A percentile compares a stretch with the other conserved stretches of the same genome.
These are phyloP conservation scores for Colletotrichum tanaceti DNA, from an alignment of 2,329 filamentous ascomycete genomes.

Conservation along the genomic window DNA sequence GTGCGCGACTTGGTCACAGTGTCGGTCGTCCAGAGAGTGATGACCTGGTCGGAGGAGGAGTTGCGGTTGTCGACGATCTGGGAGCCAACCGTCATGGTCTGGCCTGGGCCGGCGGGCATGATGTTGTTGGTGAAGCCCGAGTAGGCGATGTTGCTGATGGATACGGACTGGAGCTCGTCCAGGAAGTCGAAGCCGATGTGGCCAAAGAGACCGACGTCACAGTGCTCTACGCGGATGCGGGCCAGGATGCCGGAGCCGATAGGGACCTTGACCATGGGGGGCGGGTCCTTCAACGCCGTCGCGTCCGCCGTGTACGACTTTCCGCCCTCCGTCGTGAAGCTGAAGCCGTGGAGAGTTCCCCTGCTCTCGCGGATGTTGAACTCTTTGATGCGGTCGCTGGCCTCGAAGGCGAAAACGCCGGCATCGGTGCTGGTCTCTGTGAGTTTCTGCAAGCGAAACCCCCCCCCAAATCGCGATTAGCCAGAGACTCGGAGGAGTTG, in stretches of 20 bases:
- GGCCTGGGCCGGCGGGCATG: constrained; percentile 34
- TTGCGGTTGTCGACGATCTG: constrained; percentile 42
- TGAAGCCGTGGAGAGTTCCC: constrained; percentile 22
- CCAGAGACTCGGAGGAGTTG: not conserved
- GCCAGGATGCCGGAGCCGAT: constrained; percentile 37
- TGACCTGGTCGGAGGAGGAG: constrained; percentile 36
- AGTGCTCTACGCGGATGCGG: constrained; percentile 33
- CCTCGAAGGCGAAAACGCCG: constrained; percentile 17
- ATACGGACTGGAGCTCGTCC: constrained; percentile 40
- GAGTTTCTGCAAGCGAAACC: constrained; percentile 6
- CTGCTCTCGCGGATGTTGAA: constrained; percentile 12
- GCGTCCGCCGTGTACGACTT: constrained; percentile 18
- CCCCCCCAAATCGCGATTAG: too few species aligned
- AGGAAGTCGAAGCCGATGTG: constrained; percentile 39
- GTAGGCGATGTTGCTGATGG: constrained; percentile 40
- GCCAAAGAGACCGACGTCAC: constrained; percentile 30
- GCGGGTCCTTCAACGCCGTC: not conserved
- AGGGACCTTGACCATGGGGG: constrained; percentile 16
- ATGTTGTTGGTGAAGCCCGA: constrained; percentile 38
- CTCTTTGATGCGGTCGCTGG: constrained; percentile 24
- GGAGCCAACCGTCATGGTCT: constrained; percentile 38
- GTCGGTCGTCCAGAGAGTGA: constrained; percentile 35
- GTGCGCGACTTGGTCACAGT: constrained; percentile 36
- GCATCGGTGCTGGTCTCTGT: constrained; percentile 10
- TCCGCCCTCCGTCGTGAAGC: constrained; percentile 18